Conservation (phyloP, 495 filamentous ascomycete species). For the Aspergillus diversus region DNA sequence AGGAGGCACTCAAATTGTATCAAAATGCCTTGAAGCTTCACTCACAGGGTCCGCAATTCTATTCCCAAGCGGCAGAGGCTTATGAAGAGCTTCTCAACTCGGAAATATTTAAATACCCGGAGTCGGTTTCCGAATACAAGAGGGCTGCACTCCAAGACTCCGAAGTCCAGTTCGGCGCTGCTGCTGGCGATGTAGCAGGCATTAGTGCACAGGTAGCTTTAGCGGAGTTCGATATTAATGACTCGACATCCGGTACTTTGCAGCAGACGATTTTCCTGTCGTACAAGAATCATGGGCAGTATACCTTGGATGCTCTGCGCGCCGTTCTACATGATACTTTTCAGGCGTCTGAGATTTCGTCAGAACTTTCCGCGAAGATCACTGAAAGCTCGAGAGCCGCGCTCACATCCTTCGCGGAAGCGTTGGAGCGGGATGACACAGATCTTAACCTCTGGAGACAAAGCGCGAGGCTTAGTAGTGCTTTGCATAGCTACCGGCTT, state of each 20-base stretch:
- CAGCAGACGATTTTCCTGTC: slow-evolving; percentile 89
- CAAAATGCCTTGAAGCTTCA: slow-evolving; percentile 91
- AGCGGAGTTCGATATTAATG: slow-evolving; percentile 50
- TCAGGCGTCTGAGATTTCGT: slow-evolving; percentile 39
- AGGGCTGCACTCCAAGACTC: slow-evolving; percentile 66
- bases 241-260: slow-evolving; percentile 75
- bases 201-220: slow-evolving; percentile 49
- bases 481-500: slow-evolving; percentile 75
- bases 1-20: slow-evolving; percentile 95
- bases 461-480: slow-evolving; percentile 73
- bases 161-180: slow-evolving; percentile 32
- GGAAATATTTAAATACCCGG: slow-evolving; percentile 90
- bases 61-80: slow-evolving; percentile 75
- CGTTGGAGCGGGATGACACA: slow-evolving; percentile 86
- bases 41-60: slow-evolving; percentile 78
- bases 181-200: slow-evolving; percentile 45
- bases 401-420: slow-evolving; percentile 69
- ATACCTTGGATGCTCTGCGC: slow-evolving; percentile 75
- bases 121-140: slow-evolving; percentile 77
- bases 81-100: slow-evolving; percentile 85
- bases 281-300: slow-evolving; percentile 94
- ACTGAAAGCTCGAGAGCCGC: slow-evolving; percentile 35
- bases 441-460: slow-evolving; percentile 95
- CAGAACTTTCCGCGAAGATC: slow-evolving; percentile 37
- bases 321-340: slow-evolving; percentile 32